A percentile compares a stretch with the other conserved stretches of the same genome.
These are phyloP conservation scores for Aspergillus incahuasiensis DNA, from an alignment of 495 filamentous ascomycete genomes.

Conservation along the genomic window DNA sequence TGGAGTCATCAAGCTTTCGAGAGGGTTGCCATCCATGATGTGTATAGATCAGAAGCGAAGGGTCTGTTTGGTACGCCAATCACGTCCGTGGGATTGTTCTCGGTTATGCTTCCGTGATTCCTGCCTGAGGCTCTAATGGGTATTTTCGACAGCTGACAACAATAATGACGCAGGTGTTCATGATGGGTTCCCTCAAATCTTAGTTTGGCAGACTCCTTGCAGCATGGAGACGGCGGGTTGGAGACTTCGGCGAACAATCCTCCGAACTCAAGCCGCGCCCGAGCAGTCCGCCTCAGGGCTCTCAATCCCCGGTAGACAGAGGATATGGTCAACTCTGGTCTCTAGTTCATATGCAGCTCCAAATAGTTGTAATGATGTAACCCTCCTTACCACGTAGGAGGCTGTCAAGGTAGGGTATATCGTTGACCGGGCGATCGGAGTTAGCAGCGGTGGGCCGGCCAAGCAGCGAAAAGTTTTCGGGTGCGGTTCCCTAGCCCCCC, in stretches of 20 bases:
- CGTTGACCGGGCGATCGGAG: slow-evolving; percentile 32
- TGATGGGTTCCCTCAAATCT: not conserved
- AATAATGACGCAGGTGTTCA: not conserved
- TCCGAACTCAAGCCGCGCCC: not conserved
- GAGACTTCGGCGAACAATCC: not conserved
- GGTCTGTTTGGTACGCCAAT: not conserved
- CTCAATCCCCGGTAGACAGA: not conserved
- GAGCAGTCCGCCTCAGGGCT: not conserved
- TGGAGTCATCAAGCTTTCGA: not conserved
- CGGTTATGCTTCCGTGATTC: not conserved
- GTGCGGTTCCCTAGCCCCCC: slow-evolving; percentile 15
- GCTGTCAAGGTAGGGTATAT: not conserved
- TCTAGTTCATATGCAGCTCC: not conserved
- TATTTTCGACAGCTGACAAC: not conserved
- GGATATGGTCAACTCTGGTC: not conserved
- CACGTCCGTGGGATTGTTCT: not conserved
- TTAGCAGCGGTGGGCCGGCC: slow-evolving; percentile 20
- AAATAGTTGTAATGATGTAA: not conserved
- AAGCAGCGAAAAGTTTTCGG: slow-evolving; percentile 38
- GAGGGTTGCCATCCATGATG: not conserved
- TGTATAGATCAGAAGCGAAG: not conserved
- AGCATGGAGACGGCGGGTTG: not conserved
- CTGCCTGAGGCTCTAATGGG: not conserved
- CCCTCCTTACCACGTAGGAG: not conserved
- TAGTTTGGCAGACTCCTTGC: not conserved